These are phyloP conservation scores for Gymnopilus dilepis DNA, from an alignment of 768 basidiomycete genomes.

Conservation along the genomic window DNA sequence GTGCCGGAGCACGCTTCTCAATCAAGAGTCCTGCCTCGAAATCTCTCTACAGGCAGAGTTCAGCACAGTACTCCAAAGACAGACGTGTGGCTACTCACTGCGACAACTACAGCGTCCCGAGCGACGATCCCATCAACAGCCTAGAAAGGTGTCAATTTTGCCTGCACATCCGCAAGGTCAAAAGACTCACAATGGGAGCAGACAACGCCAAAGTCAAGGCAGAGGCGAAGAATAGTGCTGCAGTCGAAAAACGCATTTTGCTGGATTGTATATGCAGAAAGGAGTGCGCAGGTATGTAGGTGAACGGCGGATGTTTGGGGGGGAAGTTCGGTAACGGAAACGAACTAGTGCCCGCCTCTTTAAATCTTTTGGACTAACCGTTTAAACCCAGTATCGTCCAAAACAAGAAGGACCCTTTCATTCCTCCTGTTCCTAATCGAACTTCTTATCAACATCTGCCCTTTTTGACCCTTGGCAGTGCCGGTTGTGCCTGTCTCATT, in stretches of 20 bases:
- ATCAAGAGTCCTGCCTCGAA: neutral
- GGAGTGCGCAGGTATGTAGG: slow-evolving; percentile 9
- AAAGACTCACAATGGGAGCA: slow-evolving; percentile 31
- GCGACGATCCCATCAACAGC: slow-evolving; percentile 24
- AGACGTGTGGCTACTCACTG: slow-evolving; percentile 22
- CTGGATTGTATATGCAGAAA: slow-evolving; percentile 2
- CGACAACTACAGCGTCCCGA: slow-evolving; percentile 9
- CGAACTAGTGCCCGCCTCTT: slow-evolving; percentile 19
- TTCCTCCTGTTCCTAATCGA: slow-evolving; percentile 23
- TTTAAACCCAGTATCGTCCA: slow-evolving; percentile 22
- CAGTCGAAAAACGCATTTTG: slow-evolving; percentile 37
- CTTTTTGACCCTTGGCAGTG: slow-evolving; percentile 25
- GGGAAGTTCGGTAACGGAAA: slow-evolving; percentile 22
- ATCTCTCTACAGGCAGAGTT: slow-evolving; percentile 12
- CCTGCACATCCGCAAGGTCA: neutral
- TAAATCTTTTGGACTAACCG: slow-evolving; percentile 21
- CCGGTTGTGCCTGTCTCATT: slow-evolving; percentile 31
- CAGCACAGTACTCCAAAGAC: neutral
- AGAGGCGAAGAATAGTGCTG: slow-evolving; percentile 30
- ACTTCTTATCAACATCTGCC: slow-evolving; percentile 24
- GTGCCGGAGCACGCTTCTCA: neutral
- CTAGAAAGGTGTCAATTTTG: slow-evolving; percentile 1
- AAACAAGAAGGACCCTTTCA: slow-evolving; percentile 29
- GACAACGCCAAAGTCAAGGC: slow-evolving; percentile 29
- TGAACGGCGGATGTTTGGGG: slow-evolving; percentile 7